Evolutionary conservation across 345 rosid genomes (phyloP).

Genomic region (Arabidopsis suecica): DNA sequence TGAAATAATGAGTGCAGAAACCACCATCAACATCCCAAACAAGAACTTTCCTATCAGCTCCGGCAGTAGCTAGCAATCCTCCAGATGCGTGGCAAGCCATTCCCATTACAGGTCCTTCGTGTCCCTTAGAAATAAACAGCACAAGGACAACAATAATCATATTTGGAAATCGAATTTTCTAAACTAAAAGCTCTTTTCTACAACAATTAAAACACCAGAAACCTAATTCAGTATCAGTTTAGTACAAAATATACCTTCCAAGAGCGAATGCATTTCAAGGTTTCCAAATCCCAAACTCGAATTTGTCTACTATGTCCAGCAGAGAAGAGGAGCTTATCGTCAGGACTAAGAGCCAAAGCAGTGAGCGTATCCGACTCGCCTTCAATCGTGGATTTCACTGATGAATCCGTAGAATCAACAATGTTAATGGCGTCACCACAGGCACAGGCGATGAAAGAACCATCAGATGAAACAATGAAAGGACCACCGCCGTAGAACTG

Average conservation of each 20-base stretch:
- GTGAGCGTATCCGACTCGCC: conserved; percentile 72
- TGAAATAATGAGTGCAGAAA: conserved; percentile 92
- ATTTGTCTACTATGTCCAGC: conserved; percentile 93
- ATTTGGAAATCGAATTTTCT: neutral
- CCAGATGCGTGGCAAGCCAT: conserved; percentile 97
- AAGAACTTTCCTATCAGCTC: conserved; percentile 96
- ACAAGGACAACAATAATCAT: neutral
- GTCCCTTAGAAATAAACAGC: conserved; percentile 61
- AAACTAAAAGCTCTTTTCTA: conserved; percentile 4
- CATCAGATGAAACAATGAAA: conserved; percentile 73
- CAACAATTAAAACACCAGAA: neutral
- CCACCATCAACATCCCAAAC: conserved; percentile 99
- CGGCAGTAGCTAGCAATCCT: conserved; percentile 93
- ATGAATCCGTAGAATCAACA: conserved; percentile 63
- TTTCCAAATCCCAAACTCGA: conserved; percentile 87
- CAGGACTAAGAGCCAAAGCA: conserved; percentile 80
- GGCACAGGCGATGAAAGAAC: conserved; percentile 78
- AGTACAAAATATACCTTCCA: conserved; percentile 68
- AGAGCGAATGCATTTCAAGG: conserved; percentile 75
- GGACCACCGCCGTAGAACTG: conserved; percentile 97
- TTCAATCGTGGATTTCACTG: conserved; percentile 68
- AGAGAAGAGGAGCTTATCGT: conserved; percentile 80
- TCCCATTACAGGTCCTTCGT: conserved; percentile 88
- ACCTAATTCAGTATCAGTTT: neutral
- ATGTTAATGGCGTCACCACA: conserved; percentile 79